Conservation (phyloP, 306 rosid species). For the Cicer arietinum region DNA sequence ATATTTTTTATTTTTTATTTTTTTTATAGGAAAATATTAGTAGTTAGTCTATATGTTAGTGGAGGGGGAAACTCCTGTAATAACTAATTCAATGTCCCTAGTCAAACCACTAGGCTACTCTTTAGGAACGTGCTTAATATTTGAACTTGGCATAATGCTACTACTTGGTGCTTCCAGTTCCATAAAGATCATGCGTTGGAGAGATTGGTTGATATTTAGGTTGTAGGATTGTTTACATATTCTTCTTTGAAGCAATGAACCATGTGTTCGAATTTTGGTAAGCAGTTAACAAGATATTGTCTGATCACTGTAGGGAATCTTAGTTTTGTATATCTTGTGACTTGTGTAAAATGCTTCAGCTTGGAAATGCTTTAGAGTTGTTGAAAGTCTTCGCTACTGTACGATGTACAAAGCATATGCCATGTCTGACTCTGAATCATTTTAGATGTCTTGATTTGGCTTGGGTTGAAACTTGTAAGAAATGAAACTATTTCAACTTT, state of each 20-base stretch:
- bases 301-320: background rate
- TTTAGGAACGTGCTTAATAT: background rate
- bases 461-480: background rate
- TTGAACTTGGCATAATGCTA: background rate
- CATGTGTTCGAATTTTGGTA: background rate
- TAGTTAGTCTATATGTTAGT: too few species aligned
- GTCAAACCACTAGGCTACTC: too few species aligned
- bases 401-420: background rate
- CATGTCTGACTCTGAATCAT: background rate
- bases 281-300: background rate
- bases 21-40: too few species aligned
- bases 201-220: background rate
- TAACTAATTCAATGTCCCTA: too few species aligned
- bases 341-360: too few species aligned
- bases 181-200: background rate
- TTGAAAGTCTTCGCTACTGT: background rate
- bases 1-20: background rate
- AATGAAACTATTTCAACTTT: background rate
- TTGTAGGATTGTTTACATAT: background rate
- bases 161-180: background rate
- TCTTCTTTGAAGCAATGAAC: slow-evolving; percentile 1
- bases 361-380: background rate
- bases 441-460: background rate
- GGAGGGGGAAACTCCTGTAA: too few species aligned
- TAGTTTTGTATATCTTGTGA: background rate